A percentile compares a stretch with the other conserved stretches of the same genome.
These are phyloP conservation scores for Mycena kentingensis DNA, from an alignment of 768 basidiomycete genomes.

Conservation along the genomic window DNA sequence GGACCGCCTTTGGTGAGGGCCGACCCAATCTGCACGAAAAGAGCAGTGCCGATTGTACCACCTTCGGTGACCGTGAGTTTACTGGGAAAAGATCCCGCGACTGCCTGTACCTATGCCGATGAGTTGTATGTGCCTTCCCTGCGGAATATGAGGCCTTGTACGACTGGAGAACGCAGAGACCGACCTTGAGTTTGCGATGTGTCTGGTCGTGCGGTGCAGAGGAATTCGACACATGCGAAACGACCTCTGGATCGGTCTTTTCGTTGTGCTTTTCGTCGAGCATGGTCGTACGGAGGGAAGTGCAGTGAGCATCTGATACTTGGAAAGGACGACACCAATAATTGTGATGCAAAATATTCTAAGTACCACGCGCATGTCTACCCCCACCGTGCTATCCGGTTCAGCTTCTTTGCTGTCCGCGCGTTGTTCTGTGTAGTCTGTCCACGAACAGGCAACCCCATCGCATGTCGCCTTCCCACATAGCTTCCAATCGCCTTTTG, in stretches of 20 bases:
- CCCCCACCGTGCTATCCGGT: conserved; percentile 69
- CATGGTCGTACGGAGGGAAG: background rate
- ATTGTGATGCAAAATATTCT: background rate
- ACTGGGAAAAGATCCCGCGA: background rate
- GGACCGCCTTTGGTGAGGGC: conserved; percentile 57
- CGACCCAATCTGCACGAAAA: conserved; percentile 72
- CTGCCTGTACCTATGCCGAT: conserved; percentile 46
- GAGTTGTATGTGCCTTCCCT: conserved; percentile 55
- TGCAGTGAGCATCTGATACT: background rate
- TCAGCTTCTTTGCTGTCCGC: conserved; percentile 87
- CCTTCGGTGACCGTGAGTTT: background rate
- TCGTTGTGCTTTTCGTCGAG: conserved; percentile 6
- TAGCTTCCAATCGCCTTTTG: conserved; percentile 94
- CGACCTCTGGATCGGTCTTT: conserved; percentile 13
- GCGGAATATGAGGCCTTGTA: background rate
- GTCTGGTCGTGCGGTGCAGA: conserved; percentile 34
- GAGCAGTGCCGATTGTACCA: conserved; percentile 73
- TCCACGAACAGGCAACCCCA: conserved; percentile 91
- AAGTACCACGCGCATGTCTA: background rate
- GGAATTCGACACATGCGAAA: conserved; percentile 8
- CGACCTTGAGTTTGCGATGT: conserved; percentile 40
- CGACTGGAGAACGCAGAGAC: background rate
- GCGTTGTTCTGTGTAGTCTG: conserved; percentile 93
- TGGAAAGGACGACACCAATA: background rate
- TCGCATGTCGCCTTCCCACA: conserved; percentile 89